Conservation (phyloP, 169 alveolate genomes). For the Plasmodium fragile region DNA sequence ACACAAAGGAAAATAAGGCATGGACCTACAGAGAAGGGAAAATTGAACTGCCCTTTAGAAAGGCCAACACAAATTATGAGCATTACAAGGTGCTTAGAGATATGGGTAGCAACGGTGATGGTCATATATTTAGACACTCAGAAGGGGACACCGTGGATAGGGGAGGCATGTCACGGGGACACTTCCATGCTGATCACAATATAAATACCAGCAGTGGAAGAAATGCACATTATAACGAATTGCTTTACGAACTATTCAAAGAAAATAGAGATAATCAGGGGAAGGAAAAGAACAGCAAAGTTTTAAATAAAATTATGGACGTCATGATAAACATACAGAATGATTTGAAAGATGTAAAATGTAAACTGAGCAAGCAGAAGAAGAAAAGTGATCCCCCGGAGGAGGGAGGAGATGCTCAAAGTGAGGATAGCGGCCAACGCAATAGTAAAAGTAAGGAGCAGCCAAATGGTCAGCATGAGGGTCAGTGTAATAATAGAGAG, state of each 20-base stretch:
- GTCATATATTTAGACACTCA: neutral
- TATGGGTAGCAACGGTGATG: neutral
- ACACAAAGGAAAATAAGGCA: neutral
- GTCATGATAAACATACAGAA: slow-evolving; percentile 70
- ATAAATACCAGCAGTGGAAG: neutral
- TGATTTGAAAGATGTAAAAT: slow-evolving; percentile 63
- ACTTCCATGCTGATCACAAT: neutral
- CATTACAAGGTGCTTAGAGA: neutral
- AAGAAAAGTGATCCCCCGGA: neutral
- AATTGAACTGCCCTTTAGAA: neutral
- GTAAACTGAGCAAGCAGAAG: slow-evolving; percentile 24
- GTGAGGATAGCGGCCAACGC: neutral
- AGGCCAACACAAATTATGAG: slow-evolving; percentile 34
- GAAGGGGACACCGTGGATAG: slow-evolving; percentile 14
- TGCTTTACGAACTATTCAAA: slow-evolving; percentile 6
- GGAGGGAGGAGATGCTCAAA: neutral
- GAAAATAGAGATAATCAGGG: slow-evolving; percentile 19
- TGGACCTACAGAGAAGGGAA: neutral
- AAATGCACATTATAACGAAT: neutral
- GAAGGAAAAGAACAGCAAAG: slow-evolving; percentile 27
- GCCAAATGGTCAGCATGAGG: neutral
- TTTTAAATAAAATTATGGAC: slow-evolving; percentile 46
- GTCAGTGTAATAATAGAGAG: too few relatives aligned
- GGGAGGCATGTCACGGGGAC: neutral
- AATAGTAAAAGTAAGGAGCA: too few relatives aligned